These are phyloP conservation scores for Botrytis pseudocinerea DNA, from an alignment of 2,329 filamentous ascomycete genomes.

Conservation along the genomic window DNA sequence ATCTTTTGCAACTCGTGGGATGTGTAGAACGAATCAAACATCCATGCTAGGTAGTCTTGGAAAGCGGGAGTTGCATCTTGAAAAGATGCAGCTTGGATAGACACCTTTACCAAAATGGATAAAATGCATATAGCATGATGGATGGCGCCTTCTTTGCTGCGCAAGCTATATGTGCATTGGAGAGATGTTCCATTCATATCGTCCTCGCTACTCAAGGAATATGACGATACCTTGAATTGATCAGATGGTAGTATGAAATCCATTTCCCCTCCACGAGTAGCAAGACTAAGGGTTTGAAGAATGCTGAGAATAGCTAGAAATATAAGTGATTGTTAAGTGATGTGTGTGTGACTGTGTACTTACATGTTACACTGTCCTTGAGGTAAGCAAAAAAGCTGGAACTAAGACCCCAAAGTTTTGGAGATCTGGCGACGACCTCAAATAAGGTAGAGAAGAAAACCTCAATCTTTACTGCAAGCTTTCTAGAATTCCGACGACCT, in stretches of 20 bases:
- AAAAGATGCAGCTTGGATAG: slow-evolving; percentile 32
- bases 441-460: slow-evolving; percentile 53
- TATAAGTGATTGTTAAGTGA: slow-evolving; percentile 24
- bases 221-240: slow-evolving; percentile 26
- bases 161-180: slow-evolving; percentile 36
- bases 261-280: slow-evolving; percentile 23
- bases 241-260: slow-evolving; percentile 33
- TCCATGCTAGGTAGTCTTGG: slow-evolving; percentile 40
- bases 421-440: slow-evolving; percentile 47
- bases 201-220: slow-evolving; percentile 22
- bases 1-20: slow-evolving; percentile 33
- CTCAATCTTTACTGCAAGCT: slow-evolving; percentile 53
- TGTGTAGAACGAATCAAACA: slow-evolving; percentile 38
- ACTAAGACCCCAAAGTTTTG: slow-evolving; percentile 51
- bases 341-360: slow-evolving; percentile 22
- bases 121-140: slow-evolving; percentile 36
- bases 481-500: slow-evolving; percentile 51
- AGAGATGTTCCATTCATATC: not conserved
- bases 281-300: slow-evolving; percentile 30
- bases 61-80: slow-evolving; percentile 38
- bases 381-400: slow-evolving; percentile 52
- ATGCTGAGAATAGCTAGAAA: slow-evolving; percentile 31
- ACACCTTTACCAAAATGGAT: slow-evolving; percentile 38
- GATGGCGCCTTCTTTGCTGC: slow-evolving; percentile 31
- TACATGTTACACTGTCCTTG: slow-evolving; percentile 43